Percentiles rank a stretch among this genome's conserved stretches.
phyloP scores from a whole-genome alignment of 2,329 filamentous ascomycete species.

The Fonsecaea multimorphosa region DNA sequence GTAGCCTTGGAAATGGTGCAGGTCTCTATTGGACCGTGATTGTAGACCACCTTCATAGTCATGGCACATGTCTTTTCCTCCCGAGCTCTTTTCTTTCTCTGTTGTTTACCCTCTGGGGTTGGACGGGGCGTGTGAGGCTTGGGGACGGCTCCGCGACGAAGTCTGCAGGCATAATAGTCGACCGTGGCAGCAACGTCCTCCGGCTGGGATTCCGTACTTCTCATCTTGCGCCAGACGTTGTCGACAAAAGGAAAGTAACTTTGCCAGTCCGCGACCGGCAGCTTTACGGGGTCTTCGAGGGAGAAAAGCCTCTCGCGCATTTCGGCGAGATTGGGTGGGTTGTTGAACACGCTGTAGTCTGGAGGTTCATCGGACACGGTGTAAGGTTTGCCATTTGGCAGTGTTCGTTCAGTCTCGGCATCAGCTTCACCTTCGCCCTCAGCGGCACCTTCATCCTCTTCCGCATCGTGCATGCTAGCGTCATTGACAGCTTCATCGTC shows the following conservation, averaged over 20 bases:
- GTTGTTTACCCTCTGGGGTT: conserved; percentile 53
- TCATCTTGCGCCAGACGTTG: conserved; percentile 58
- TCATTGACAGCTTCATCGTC: conserved; percentile 30
- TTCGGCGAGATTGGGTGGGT: conserved; percentile 51
- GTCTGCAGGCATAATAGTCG: conserved; percentile 56
- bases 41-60: conserved; percentile 55
- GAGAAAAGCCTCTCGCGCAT: conserved; percentile 55
- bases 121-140: conserved; percentile 49
- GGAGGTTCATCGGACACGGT: conserved; percentile 25
- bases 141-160: conserved; percentile 48
- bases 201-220: conserved; percentile 39
- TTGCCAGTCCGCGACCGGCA: conserved; percentile 54
- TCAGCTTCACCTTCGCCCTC: conserved; percentile 21
- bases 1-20: conserved; percentile 52
- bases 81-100: conserved; percentile 52
- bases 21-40: conserved; percentile 51
- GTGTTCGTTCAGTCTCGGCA: conserved; percentile 20
- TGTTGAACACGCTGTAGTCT: conserved; percentile 47
- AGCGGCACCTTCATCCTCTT: conserved; percentile 20
- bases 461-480: conserved; percentile 25
- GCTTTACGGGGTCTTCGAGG: conserved; percentile 54
- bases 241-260: conserved; percentile 57
- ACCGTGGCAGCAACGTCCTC: conserved; percentile 47
- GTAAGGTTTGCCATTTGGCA: conserved; percentile 30
- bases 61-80: conserved; percentile 56